Evolutionary conservation across 768 basidiomycete species (phyloP), one percentile per base, ranked within the genome.

Genomic region (Leccinum aurantiacum): DNA sequence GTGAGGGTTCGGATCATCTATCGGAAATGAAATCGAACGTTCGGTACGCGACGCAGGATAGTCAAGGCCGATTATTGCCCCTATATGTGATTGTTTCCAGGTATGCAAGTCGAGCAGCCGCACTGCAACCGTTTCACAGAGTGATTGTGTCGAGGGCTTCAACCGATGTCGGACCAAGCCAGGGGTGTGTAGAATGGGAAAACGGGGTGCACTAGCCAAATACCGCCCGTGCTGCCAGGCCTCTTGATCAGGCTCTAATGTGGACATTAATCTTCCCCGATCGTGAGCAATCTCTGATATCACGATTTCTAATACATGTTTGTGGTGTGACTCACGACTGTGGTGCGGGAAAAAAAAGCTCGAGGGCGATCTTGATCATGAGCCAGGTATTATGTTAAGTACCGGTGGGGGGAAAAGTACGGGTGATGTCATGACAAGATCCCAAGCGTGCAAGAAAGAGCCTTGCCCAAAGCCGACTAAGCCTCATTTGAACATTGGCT

Each of bases 1-100:
- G 10, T 65, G 31, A 69, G 10, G 27, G 22, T 1, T 22, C n/a
- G 15, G 17, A 19, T 25, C 35, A 56, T 48, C 25, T 10, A 52
- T 53, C 19, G 38, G 48, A 15, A 44, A 44, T 44, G n/a, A 44
- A n/a, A 38, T 15, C 37, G 37, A 6, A 17, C 15, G 17, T 44
- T 19, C 44, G 44, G 44, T 44, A 19, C 44, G 41, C 41, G 15
- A 38, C 9, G 7, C 9, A n/a, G n/a, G 37, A 14, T 13, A 0
- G 38, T 17, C 3, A 9, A 17, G 17, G 15, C 38, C 38, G 38
- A 38, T 44, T n/a, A 44, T 44, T 44, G 8, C 17, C 19, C 46
- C 47, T 47, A 15, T 47, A 15, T 15, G 47, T 13, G 47, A 24
- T 4, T 1, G 47, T 24, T 48, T 48, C 22, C 22, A 47, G 19